These are phyloP conservation scores for Glaciozyma antarctica DNA, from an alignment of 768 basidiomycete genomes.

Conservation along the genomic window DNA sequence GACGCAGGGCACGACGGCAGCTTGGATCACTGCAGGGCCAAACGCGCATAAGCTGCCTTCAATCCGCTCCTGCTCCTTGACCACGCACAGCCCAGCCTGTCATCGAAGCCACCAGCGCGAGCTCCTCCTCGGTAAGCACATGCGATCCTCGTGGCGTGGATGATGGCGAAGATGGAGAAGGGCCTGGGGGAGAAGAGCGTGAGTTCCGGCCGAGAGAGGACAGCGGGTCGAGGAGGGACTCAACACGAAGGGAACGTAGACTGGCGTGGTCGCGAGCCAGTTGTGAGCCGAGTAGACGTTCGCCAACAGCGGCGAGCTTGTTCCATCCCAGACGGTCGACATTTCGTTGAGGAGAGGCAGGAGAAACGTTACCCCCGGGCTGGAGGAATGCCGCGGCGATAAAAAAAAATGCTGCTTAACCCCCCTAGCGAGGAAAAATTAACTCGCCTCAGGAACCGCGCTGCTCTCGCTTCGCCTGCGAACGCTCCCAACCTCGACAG, in stretches of 20 bases:
- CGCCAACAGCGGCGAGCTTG: constrained; percentile 1
- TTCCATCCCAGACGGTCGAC: background rate
- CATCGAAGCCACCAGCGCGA: constrained; percentile 18
- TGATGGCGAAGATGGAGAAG: constrained; percentile 25
- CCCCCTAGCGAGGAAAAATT: no score
- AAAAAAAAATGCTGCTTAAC: no score
- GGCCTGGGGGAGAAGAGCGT: background rate
- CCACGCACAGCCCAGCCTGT: constrained; percentile 19
- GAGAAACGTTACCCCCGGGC: no score
- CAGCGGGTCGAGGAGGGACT: background rate
- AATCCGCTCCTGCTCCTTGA: background rate
- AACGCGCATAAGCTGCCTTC: background rate
- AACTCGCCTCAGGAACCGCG: no score
- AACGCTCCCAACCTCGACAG: no score
- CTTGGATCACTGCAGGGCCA: constrained; percentile 21
- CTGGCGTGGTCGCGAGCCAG: constrained; percentile 5
- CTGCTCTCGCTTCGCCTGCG: no score
- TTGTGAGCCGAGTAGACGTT: background rate
- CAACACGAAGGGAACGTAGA: background rate
- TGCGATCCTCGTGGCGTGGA: constrained; percentile 24
- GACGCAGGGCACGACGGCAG: constrained; percentile 26
- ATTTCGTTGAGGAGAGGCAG: background rate
- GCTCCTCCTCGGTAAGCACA: constrained; percentile 28
- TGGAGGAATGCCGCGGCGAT: no score
- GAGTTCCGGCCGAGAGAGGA: background rate